phyloP scores from a whole-genome alignment of 1,284 basidiomycete genomes.

The Ustilago trichophora region DNA sequence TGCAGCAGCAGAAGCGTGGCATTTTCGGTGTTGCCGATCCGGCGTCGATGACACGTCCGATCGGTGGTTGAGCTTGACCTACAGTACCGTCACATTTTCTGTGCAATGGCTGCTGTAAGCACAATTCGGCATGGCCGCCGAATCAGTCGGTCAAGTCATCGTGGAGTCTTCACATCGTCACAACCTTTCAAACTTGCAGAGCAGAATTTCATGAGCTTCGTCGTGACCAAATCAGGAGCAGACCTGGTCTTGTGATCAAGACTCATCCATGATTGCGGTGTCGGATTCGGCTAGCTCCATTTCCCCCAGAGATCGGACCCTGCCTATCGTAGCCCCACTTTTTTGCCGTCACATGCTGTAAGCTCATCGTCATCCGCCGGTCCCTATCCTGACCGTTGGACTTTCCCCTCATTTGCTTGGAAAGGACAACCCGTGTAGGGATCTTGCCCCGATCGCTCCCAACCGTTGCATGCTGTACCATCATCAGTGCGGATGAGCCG shows the following conservation, averaged over 20 bases:
- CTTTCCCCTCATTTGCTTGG: no score
- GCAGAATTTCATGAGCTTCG: no score
- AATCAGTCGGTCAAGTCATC: neutral
- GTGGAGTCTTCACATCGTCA: no score
- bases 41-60: constrained; percentile 4
- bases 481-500: no score
- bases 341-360: neutral
- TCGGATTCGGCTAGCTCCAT: neutral
- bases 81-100: no score
- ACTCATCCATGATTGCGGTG: neutral
- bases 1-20: no score
- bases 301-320: constrained; percentile 9
- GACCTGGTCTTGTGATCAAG: constrained; percentile 12
- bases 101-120: neutral
- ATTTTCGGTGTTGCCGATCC: constrained; percentile 7
- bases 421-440: no score
- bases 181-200: no score
- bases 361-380: constrained; percentile 3
- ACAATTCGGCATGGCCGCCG: neutral
- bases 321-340: neutral
- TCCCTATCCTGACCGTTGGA: no score
- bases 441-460: no score
- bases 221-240: no score
- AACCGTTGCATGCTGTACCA: no score
- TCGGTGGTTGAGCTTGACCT: neutral